phyloP scores from a whole-genome alignment of 1,139 yeast species.

The Spathaspora sp. region DNA sequence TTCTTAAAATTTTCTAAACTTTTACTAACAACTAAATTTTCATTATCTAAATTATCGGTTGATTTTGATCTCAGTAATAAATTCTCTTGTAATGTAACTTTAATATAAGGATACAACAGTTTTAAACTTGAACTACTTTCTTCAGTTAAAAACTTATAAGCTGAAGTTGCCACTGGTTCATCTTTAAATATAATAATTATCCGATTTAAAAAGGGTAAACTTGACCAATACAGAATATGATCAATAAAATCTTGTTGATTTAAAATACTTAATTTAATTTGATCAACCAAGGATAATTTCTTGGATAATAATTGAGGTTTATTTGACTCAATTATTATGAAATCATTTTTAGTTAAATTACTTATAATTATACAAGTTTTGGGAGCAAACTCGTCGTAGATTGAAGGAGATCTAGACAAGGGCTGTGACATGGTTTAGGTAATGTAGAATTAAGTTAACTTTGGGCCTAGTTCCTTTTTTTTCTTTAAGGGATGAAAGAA shows the following conservation, averaged over 20 bases:
- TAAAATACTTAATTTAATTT: slow-evolving; percentile 33
- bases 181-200: slow-evolving; percentile 40
- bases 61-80: slow-evolving; percentile 41
- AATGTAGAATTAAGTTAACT: background rate
- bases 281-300: slow-evolving; percentile 33
- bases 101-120: slow-evolving; percentile 18
- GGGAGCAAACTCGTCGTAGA: slow-evolving; percentile 7
- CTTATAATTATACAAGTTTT: slow-evolving; percentile 41
- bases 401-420: slow-evolving; percentile 7
- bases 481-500: background rate
- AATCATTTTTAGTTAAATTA: slow-evolving; percentile 33
- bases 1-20: slow-evolving; percentile 28
- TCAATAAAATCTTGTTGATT: slow-evolving; percentile 21
- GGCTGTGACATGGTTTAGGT: background rate
- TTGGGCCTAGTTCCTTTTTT: background rate
- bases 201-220: slow-evolving; percentile 41
- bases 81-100: slow-evolving; percentile 43
- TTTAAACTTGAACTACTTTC: slow-evolving; percentile 4
- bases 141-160: slow-evolving; percentile 23
- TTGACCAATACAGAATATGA: slow-evolving; percentile 45
- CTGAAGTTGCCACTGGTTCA: slow-evolving; percentile 28
- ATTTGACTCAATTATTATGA: slow-evolving; percentile 18
- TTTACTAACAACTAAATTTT: slow-evolving; percentile 20
- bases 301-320: slow-evolving; percentile 10
- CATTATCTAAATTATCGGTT: slow-evolving; percentile 26